Evolutionary conservation across 2,329 filamentous ascomycete species (phyloP).

Genomic region (Magnaporthiopsis incrustans): DNA sequence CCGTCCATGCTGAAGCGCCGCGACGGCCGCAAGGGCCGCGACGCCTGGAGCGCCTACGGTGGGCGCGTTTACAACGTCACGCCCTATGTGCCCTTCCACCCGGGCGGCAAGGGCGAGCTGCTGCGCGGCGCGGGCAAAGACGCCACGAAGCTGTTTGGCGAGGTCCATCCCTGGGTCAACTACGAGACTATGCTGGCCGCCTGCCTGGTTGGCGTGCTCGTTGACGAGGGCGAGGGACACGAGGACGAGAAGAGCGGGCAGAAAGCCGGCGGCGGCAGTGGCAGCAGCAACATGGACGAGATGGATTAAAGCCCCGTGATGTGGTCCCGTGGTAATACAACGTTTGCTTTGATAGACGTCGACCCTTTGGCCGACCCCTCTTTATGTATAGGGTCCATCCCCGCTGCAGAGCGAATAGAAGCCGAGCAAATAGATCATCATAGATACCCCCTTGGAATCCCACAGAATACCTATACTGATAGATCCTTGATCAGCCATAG

Average conservation of each 20-base stretch:
- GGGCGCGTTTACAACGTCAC: constrained; percentile 92
- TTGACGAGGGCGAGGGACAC: constrained; percentile 46
- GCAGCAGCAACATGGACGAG: constrained; percentile 41
- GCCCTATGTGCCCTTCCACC: constrained; percentile 84
- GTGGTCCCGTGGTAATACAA: not conserved
- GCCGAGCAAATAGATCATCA: not conserved
- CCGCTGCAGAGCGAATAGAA: not conserved
- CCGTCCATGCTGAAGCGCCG: constrained; percentile 70
- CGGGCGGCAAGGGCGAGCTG: constrained; percentile 72
- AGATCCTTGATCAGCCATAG: not conserved
- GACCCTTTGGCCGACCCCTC: too few relatives aligned
- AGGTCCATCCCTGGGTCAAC: constrained; percentile 66
- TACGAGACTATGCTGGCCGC: constrained; percentile 60
- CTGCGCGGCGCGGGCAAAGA: constrained; percentile 54
- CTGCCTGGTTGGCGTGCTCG: constrained; percentile 55
- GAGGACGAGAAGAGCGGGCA: constrained; percentile 16
- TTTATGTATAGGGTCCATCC: not conserved
- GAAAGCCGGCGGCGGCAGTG: not conserved
- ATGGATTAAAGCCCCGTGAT: constrained; percentile 40
- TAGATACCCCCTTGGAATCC: not conserved
- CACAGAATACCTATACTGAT: not conserved
- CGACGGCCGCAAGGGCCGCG: constrained; percentile 74
- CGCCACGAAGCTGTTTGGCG: constrained; percentile 54
- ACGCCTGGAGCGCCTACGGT: constrained; percentile 85
- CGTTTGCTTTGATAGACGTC: not conserved